These are phyloP conservation scores for Nakazawaea wyomingensis DNA, from an alignment of 805 yeast genomes.

Conservation along the genomic window DNA sequence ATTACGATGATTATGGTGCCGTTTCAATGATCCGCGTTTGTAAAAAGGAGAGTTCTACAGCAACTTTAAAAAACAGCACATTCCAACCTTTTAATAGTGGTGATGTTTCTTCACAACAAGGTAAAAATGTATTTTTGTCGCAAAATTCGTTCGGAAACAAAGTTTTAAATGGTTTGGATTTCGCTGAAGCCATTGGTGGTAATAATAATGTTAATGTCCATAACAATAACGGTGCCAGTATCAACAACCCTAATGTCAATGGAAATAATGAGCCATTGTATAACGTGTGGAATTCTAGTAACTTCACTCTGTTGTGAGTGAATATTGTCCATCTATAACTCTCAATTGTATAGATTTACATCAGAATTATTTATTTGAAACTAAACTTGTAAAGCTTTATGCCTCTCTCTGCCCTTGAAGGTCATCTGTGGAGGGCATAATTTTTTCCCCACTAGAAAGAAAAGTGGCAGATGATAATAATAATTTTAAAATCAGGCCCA, in stretches of 20 bases:
- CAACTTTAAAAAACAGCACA: not conserved
- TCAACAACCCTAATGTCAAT: not conserved
- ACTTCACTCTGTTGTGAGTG: constrained; percentile 1
- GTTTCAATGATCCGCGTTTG: constrained; percentile 10
- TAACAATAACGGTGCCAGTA: not conserved
- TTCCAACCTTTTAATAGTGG: constrained; percentile 5
- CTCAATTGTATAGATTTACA: not conserved
- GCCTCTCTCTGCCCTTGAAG: too few relatives aligned
- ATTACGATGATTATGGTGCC: constrained; percentile 11
- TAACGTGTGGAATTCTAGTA: constrained; percentile 6
- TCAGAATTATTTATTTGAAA: too few relatives aligned
- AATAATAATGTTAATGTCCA: too few relatives aligned
- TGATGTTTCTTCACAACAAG: not conserved
- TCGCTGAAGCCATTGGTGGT: not conserved
- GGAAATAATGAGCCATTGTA: not conserved
- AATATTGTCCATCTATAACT: not conserved
- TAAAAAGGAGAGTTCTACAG: not conserved
- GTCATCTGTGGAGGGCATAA: too few relatives aligned
- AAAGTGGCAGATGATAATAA: too few relatives aligned
- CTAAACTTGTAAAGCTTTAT: too few relatives aligned
- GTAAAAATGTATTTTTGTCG: not conserved
- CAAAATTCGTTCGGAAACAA: not conserved
- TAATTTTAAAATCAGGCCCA: too few relatives aligned
- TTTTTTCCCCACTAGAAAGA: too few relatives aligned
- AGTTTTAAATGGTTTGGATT: not conserved